Percentiles rank a stretch among this genome's conserved stretches.
phyloP scores from a whole-genome alignment of 257 asterid genomes.

The Solanum clarkiae region DNA sequence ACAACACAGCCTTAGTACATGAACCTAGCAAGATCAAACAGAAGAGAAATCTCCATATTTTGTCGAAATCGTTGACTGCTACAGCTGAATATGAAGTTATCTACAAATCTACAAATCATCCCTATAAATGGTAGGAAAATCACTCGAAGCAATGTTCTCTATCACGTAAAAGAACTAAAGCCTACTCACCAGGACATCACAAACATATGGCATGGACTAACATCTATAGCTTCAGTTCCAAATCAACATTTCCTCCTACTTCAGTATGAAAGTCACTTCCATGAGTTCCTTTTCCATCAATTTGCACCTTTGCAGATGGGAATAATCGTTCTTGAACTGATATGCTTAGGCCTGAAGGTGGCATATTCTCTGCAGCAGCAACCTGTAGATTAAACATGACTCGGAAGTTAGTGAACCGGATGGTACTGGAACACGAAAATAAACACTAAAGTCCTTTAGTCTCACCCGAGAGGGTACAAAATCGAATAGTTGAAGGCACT shows the following conservation, averaged over 20 bases:
- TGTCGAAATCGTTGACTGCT: background rate
- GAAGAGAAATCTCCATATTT: background rate
- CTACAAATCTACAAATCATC: background rate
- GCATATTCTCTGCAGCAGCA: slow-evolving; percentile 3
- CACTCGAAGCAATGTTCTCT: background rate
- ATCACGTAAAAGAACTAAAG: background rate
- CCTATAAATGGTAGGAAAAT: background rate
- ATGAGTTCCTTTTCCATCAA: slow-evolving; percentile 2
- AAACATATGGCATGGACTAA: background rate
- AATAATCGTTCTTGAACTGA: slow-evolving; percentile 34
- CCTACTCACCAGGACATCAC: background rate
- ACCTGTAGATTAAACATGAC: slow-evolving; percentile 18
- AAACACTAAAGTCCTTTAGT: background rate
- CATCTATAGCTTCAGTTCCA: slow-evolving; percentile 47
- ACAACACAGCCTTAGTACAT: background rate
- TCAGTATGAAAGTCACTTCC: slow-evolving; percentile 17
- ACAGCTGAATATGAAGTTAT: background rate
- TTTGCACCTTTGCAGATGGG: slow-evolving; percentile 24
- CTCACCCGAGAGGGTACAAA: slow-evolving; percentile 30
- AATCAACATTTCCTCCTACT: slow-evolving; percentile 43
- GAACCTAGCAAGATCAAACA: background rate
- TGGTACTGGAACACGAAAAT: background rate
- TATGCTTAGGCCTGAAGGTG: slow-evolving; percentile 15
- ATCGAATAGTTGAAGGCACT: slow-evolving; percentile 4
- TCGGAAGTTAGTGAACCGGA: background rate